Evolutionary conservation across 2,329 filamentous ascomycete genomes (phyloP).

Genomic region (Trichoderma sp.): DNA sequence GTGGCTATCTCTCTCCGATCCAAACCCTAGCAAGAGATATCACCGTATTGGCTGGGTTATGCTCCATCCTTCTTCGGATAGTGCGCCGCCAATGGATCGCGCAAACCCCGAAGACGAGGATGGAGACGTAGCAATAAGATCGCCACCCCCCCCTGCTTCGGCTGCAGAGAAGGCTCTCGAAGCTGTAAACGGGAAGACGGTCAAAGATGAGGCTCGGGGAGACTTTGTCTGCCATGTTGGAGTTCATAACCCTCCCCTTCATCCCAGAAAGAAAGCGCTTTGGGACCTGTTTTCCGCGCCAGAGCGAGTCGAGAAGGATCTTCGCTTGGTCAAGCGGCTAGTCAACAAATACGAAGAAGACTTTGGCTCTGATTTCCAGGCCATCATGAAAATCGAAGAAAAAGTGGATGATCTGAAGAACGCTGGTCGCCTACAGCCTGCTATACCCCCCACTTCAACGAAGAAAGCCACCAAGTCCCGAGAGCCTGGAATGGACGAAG

Average conservation of each 20-base stretch:
- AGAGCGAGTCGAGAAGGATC: conserved; percentile 88
- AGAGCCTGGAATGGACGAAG: conserved; percentile 61
- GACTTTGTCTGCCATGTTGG: conserved; percentile 98
- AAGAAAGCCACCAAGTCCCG: conserved; percentile 64
- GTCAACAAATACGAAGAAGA: conserved; percentile 84
- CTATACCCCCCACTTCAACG: conserved; percentile 50
- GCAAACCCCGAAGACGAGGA: conserved; percentile 73
- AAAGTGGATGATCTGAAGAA: conserved; percentile 78
- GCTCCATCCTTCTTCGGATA: conserved; percentile 77
- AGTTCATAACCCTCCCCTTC: conserved; percentile 84
- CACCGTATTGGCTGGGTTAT: conserved; percentile 99
- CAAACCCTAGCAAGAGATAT: conserved; percentile 94
- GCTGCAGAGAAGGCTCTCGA: conserved; percentile 86
- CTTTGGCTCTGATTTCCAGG: conserved; percentile 75
- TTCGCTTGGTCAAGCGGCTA: conserved; percentile 78
- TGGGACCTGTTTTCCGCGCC: conserved; percentile 97
- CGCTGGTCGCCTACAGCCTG: conserved; percentile 74
- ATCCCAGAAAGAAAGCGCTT: conserved; percentile 88
- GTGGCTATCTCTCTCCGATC: conserved; percentile 93
- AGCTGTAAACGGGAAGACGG: conserved; percentile 96
- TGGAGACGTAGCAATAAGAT: conserved; percentile 58
- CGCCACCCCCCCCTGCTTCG: conserved; percentile 50
- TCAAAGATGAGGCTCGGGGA: conserved; percentile 88
- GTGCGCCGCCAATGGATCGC: conserved; percentile 64
- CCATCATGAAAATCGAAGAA: conserved; percentile 78